Evolutionary conservation across 208 protist genomes (phyloP).

Genomic region (Balamuthia mandrillaris): DNA sequence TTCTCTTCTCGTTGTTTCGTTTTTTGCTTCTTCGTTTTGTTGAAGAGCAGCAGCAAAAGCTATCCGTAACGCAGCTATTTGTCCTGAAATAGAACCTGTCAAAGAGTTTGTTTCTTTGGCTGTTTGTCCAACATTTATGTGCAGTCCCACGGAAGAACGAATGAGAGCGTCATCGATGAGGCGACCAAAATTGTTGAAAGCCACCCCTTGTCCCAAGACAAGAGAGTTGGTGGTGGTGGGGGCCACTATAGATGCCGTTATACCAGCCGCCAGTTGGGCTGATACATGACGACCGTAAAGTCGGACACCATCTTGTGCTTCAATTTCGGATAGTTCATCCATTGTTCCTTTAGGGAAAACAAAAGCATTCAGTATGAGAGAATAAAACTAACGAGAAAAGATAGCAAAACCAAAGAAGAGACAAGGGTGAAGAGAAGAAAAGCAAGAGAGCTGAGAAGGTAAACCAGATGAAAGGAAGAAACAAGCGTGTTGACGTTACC

Average conservation of each 20-base stretch:
- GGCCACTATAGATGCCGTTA: background rate
- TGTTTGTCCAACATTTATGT: background rate
- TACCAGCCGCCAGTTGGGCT: background rate
- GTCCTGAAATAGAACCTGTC: background rate
- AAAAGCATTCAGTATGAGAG: background rate
- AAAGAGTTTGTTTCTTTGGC: background rate
- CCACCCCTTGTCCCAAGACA: too few relatives aligned
- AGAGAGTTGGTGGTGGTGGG: background rate
- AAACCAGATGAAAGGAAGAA: conserved; percentile 6
- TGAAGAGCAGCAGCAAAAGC: background rate
- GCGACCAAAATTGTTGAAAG: too few relatives aligned
- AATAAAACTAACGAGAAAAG: background rate
- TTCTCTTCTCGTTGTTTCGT: background rate
- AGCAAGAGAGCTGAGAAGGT: too few relatives aligned
- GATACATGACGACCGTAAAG: background rate
- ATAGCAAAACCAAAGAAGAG: background rate
- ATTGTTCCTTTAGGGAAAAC: background rate
- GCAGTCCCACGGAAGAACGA: too few relatives aligned
- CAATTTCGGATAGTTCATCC: background rate
- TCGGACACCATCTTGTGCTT: too few relatives aligned
- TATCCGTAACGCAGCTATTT: background rate
- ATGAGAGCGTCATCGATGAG: too few relatives aligned
- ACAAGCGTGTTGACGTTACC: too few relatives aligned
- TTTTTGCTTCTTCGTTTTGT: background rate
- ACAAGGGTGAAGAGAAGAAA: too few relatives aligned